These are phyloP conservation scores for Hydrangea macrophylla DNA, from an alignment of 148 eudicot species.

Conservation along the genomic window DNA sequence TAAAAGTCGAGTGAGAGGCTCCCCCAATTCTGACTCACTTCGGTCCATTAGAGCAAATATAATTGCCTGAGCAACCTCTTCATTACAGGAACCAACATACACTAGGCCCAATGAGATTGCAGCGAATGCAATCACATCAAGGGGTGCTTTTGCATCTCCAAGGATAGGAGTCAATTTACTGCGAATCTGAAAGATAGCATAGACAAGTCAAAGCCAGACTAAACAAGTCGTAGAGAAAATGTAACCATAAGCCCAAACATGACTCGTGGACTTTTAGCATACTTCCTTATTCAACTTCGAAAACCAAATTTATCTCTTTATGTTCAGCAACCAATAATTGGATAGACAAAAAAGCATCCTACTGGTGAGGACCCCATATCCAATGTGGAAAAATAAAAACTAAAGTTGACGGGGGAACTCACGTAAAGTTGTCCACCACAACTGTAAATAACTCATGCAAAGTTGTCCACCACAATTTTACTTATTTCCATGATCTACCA, in stretches of 20 bases:
- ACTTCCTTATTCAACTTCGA: background rate
- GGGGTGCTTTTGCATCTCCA: conserved; percentile 66
- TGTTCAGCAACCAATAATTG: background rate
- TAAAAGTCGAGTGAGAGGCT: conserved; percentile 73
- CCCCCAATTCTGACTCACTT: conserved; percentile 75
- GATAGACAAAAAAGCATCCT: background rate
- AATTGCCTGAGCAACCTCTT: conserved; percentile 89
- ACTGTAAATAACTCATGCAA: background rate
- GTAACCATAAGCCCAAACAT: background rate
- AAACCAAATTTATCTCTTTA: background rate
- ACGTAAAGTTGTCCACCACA: background rate
- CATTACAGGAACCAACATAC: conserved; percentile 83
- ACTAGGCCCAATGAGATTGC: conserved; percentile 78
- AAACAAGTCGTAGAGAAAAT: background rate
- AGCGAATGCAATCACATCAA: conserved; percentile 86
- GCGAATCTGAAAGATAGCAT: conserved; percentile 46
- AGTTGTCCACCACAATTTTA: background rate
- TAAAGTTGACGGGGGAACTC: too few relatives aligned
- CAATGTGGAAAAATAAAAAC: conserved; percentile 3
- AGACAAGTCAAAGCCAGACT: background rate
- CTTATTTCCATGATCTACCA: background rate
- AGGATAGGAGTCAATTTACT: conserved; percentile 63
- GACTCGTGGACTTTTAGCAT: background rate
- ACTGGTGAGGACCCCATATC: too few relatives aligned
- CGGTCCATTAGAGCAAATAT: conserved; percentile 82